phyloP scores from a whole-genome alignment of 169 alveolate species.

The Theileria annulata region DNA sequence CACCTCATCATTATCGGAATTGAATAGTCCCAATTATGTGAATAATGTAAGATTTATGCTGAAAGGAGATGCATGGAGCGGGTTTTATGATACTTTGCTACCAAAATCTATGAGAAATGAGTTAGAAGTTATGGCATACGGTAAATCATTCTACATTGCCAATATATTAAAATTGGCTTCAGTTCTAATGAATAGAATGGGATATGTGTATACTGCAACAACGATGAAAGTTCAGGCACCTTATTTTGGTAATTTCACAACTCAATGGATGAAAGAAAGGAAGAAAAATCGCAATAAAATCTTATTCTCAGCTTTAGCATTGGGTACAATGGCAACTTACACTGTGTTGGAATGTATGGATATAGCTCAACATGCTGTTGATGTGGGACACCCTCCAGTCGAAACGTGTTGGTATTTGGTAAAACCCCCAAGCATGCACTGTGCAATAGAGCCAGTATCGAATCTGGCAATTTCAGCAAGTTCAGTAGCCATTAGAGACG shows the following conservation, averaged over 20 bases:
- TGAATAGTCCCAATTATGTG: conserved; percentile 70
- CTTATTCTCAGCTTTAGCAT: conserved; percentile 64
- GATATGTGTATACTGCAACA: conserved; percentile 66
- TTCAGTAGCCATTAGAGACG: conserved; percentile 67
- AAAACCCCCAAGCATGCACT: conserved; percentile 65
- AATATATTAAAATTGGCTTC: conserved; percentile 71
- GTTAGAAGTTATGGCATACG: conserved; percentile 72
- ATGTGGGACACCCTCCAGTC: conserved; percentile 74
- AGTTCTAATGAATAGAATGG: conserved; percentile 60
- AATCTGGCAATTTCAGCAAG: conserved; percentile 62
- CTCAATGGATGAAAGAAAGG: conserved; percentile 74
- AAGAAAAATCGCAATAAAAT: conserved; percentile 64
- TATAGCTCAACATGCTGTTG: conserved; percentile 75
- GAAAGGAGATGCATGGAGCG: conserved; percentile 76
- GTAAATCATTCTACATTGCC: conserved; percentile 76
- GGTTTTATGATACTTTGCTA: conserved; percentile 70
- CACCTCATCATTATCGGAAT: conserved; percentile 64
- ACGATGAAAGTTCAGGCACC: conserved; percentile 79
- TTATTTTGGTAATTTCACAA: conserved; percentile 75
- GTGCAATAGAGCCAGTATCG: conserved; percentile 58
- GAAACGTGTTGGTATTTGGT: conserved; percentile 68
- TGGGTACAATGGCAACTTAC: conserved; percentile 78
- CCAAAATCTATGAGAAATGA: conserved; percentile 77
- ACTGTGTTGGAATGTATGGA: conserved; percentile 75
- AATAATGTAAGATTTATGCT: conserved; percentile 71